A percentile compares a stretch with the other conserved stretches of the same genome.
These are phyloP conservation scores for Saitozyma sp. DNA, from an alignment of 768 basidiomycete species.

Conservation along the genomic window DNA sequence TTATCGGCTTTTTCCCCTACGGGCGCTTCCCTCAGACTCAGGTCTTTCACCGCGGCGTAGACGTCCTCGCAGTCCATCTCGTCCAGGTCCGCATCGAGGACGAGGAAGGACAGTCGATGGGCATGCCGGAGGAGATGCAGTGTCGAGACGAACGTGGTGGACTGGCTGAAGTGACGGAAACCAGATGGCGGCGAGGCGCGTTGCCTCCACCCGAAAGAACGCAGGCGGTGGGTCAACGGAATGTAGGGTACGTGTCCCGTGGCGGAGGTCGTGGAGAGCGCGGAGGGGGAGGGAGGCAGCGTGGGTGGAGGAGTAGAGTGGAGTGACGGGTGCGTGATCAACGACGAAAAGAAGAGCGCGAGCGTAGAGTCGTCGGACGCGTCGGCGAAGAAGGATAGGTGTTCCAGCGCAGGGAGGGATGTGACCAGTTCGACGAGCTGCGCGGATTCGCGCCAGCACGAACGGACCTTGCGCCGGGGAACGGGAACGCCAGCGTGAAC, in stretches of 20 bases:
- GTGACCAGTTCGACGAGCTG: constrained; percentile 34
- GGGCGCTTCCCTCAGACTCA: constrained; percentile 29
- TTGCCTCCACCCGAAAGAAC: constrained; percentile 49
- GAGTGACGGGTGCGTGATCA: constrained; percentile 39
- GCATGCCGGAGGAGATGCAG: constrained; percentile 43
- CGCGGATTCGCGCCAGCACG: constrained; percentile 44
- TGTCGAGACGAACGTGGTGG: constrained; percentile 44
- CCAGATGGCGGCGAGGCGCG: constrained; percentile 39
- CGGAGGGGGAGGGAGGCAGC: constrained; percentile 17
- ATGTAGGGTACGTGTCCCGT: neutral
- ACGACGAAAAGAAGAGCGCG: constrained; percentile 33
- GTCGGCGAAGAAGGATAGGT: constrained; percentile 50
- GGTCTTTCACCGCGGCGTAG: constrained; percentile 25
- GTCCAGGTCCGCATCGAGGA: constrained; percentile 48
- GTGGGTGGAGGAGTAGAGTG: constrained; percentile 32
- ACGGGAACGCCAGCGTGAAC: neutral
- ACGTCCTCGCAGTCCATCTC: constrained; percentile 38
- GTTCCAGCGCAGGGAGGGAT: constrained; percentile 40
- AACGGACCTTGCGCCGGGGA: constrained; percentile 14
- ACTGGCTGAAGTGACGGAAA: constrained; percentile 36
- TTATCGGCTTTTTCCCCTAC: constrained; percentile 26
- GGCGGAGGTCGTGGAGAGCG: constrained; percentile 15
- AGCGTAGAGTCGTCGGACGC: constrained; percentile 48
- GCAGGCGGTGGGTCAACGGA: constrained; percentile 31
- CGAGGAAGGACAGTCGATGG: constrained; percentile 38